phyloP scores from a whole-genome alignment of 768 basidiomycete genomes.

The Mycena vitilis region DNA sequence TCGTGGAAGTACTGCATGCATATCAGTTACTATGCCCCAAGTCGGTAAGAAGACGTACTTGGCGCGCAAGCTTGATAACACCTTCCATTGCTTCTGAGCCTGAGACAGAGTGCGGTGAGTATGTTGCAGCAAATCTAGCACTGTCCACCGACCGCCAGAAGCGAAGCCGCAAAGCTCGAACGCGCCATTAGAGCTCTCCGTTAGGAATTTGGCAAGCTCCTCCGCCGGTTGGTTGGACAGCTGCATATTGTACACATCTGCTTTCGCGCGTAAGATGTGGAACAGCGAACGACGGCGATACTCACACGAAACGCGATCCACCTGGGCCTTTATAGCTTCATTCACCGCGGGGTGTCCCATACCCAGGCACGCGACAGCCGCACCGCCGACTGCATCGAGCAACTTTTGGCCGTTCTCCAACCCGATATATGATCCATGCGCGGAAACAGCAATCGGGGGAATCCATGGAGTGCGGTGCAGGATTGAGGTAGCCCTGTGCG shows the following conservation, averaged over 20 bases:
- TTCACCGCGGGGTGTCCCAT: conserved; percentile 78
- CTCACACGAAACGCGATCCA: conserved; percentile 73
- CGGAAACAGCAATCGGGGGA: conserved; percentile 75
- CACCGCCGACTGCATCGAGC: conserved; percentile 87
- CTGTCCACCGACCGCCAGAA: conserved; percentile 69
- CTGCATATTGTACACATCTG: conserved; percentile 86
- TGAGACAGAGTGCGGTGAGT: conserved; percentile 42
- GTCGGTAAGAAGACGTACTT: conserved; percentile 55
- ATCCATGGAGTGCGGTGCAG: conserved; percentile 80
- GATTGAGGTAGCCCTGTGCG: conserved; percentile 46
- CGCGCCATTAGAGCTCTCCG: conserved; percentile 76
- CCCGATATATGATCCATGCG: conserved; percentile 76
- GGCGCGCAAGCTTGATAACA: conserved; percentile 84
- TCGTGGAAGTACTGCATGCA: conserved; percentile 73
- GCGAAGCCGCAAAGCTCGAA: conserved; percentile 79
- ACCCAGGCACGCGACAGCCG: conserved; percentile 85
- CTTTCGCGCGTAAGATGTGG: no score
- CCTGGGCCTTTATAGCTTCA: conserved; percentile 82
- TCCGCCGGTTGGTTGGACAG: conserved; percentile 86
- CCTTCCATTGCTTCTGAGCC: conserved; percentile 93
- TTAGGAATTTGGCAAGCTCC: conserved; percentile 73
- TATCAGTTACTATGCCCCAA: background rate
- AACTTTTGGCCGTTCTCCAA: conserved; percentile 76
- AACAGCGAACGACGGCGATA: no score
- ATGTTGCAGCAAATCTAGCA: background rate